Evolutionary conservation across 179 eudicot species (phyloP).

Genomic region (Corrigiola litoralis): DNA sequence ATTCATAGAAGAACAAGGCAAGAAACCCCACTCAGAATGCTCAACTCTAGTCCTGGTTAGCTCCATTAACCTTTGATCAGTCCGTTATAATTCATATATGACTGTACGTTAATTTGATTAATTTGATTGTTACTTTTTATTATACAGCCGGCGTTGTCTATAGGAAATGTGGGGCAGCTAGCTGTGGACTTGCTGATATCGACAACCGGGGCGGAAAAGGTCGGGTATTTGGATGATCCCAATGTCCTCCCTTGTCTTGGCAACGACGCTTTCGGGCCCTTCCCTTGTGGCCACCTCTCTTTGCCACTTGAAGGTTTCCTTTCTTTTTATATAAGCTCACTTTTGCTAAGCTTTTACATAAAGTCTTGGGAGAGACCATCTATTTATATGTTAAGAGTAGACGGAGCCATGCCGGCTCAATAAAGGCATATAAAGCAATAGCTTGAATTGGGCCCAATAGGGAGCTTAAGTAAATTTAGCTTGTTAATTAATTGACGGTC

Average conservation of each 20-base stretch:
- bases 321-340: neutral
- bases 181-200: conserved; percentile 67
- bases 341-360: too few relatives aligned
- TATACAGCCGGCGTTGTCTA: conserved; percentile 93
- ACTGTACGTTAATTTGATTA: neutral
- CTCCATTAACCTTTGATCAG: neutral
- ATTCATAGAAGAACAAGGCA: conserved; percentile 59
- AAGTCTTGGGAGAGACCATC: too few relatives aligned
- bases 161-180: conserved; percentile 78
- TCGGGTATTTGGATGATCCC: conserved; percentile 80
- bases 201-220: conserved; percentile 47
- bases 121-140: neutral
- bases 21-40: conserved; percentile 33
- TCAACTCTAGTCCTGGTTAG: conserved; percentile 65
- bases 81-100: neutral
- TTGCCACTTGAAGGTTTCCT: conserved; percentile 74
- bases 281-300: conserved; percentile 54
- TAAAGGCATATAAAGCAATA: too few relatives aligned
- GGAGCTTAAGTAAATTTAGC: too few relatives aligned
- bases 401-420: too few relatives aligned
- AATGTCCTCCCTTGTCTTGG: conserved; percentile 81
- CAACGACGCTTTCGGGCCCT: conserved; percentile 68
- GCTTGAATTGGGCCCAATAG: too few relatives aligned
- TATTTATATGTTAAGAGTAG: too few relatives aligned
- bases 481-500: too few relatives aligned